Evolutionary conservation across 2,329 filamentous ascomycete species (phyloP).

Genomic region (Colletotrichum cereale): DNA sequence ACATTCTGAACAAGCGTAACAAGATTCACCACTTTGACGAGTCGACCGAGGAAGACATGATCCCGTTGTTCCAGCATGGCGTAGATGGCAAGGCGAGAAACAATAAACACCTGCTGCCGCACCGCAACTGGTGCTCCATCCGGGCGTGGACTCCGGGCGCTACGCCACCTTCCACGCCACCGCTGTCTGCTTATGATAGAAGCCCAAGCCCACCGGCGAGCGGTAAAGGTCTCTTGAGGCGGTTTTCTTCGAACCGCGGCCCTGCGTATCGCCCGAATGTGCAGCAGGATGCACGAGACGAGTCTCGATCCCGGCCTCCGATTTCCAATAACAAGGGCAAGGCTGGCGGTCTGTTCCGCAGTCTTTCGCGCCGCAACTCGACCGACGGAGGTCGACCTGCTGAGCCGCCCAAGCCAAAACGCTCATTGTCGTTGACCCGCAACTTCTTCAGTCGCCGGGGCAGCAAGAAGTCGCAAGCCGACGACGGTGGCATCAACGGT

Average conservation of each 20-base stretch:
- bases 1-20: constrained; percentile 94
- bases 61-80: constrained; percentile 89
- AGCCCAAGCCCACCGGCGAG: constrained; percentile 54
- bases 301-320: constrained; percentile 59
- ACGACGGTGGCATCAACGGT: constrained; percentile 69
- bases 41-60: constrained; percentile 94
- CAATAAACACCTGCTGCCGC: constrained; percentile 89
- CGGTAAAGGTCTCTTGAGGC: constrained; percentile 57
- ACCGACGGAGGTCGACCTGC: constrained; percentile 53
- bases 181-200: constrained; percentile 60
- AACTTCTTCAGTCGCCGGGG: constrained; percentile 59
- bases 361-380: constrained; percentile 56
- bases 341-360: constrained; percentile 46
- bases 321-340: constrained; percentile 55
- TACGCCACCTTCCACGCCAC: constrained; percentile 79
- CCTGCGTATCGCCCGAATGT: constrained; percentile 53
- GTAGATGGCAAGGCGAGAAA: constrained; percentile 91
- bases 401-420: constrained; percentile 57
- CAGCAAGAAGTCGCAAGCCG: constrained; percentile 53
- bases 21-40: constrained; percentile 79
- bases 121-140: constrained; percentile 97
- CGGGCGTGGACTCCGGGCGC: constrained; percentile 82
- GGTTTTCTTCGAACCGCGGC: constrained; percentile 58
- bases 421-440: constrained; percentile 71
- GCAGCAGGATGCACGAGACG: constrained; percentile 42